Evolutionary conservation across 805 yeast genomes (phyloP).

Genomic region (Kurtzmaniella cleridarum): DNA sequence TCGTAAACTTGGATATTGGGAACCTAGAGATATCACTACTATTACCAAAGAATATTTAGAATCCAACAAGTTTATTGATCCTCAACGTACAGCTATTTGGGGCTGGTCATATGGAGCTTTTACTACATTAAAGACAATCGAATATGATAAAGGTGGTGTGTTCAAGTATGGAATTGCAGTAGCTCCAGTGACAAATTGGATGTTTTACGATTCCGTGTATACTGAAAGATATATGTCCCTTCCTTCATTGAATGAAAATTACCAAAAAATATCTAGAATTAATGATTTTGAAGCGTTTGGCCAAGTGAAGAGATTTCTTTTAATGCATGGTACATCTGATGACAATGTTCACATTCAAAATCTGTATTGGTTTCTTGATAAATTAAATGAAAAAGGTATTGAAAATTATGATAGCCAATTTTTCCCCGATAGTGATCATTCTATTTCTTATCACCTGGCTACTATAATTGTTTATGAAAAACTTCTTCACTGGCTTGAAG

Average conservation of each 20-base stretch:
- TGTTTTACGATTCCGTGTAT: constrained; percentile 84
- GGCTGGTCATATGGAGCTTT: constrained; percentile 99
- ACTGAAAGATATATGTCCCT: constrained; percentile 93
- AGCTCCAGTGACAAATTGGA: constrained; percentile 97
- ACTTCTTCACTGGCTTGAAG: constrained; percentile 60
- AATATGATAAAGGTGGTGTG: constrained; percentile 65
- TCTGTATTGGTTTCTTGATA: constrained; percentile 70
- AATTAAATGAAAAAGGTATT: constrained; percentile 46
- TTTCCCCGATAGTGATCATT: constrained; percentile 92
- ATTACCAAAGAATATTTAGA: constrained; percentile 47
- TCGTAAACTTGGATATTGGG: constrained; percentile 64
- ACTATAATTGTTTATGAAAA: constrained; percentile 66
- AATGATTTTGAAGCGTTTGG: constrained; percentile 52
- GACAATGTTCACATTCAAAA: constrained; percentile 97
- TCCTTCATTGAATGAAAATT: constrained; percentile 70
- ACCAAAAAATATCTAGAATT: constrained; percentile 48
- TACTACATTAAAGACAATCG: constrained; percentile 84
- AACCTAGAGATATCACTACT: constrained; percentile 60
- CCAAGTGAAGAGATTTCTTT: constrained; percentile 57
- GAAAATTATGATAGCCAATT: constrained; percentile 80
- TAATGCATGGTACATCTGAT: constrained; percentile 97
- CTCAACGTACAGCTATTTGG: constrained; percentile 75
- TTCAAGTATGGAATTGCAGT: constrained; percentile 92
- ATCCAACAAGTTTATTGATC: constrained; percentile 46
- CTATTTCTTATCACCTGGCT: constrained; percentile 77